Base-by-base conservation (phyloP, 495 filamentous ascomycete species). In the Tuber melanosporum region DNA sequence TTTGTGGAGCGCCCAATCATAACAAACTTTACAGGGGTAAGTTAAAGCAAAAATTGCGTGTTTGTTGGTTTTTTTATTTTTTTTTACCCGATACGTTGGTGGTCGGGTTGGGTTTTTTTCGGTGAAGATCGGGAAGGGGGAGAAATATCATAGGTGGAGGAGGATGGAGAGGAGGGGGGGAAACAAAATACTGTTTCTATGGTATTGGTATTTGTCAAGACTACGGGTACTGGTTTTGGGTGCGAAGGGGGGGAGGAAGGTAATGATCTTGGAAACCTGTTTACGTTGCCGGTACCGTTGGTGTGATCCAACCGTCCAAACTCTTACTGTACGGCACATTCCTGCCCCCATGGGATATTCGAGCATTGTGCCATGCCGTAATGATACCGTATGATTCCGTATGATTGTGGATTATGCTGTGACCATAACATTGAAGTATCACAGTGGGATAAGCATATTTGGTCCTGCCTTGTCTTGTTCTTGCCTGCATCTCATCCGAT, bases 1-100 rank as follows among this genome's bases (percentile, higher is more conserved):
- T 15, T 15, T 66, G 57, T 66, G 57, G 57, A 66, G 57, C n/a
- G 57, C 57, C 57, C 57, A 66, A 66, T 66, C 57, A 66, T 66
- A 8, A 66, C 57, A n/a, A 66, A 66, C 57, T 17, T 2, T 10
- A 66, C 57, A 66, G 57, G 57, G 57, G 57, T 44, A 44, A 44
- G 43, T 44, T 44, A 44, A 10, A 32, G 26, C 26, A 17, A 5
- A 66, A 66, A 66, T 66, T 66, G 57, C 57, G 57, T 32, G 10
- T 66, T 66, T 32, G n/a, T 32, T 45, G 10, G 52, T 62, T 62
- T 26, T 66, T 22, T 62, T 62, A 22, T 22, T 62, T 62, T 52
- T 52, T 14, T 52, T 26, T 41, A 41, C 57, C 57, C 57, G 57
- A 66, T 32, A 12, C 14, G 45, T 46, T 46, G 45, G 45, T 43